Evolutionary conservation across 768 basidiomycete species (phyloP), one percentile per base, ranked within the genome.

Genomic region (Psilocybe cyanescens): DNA sequence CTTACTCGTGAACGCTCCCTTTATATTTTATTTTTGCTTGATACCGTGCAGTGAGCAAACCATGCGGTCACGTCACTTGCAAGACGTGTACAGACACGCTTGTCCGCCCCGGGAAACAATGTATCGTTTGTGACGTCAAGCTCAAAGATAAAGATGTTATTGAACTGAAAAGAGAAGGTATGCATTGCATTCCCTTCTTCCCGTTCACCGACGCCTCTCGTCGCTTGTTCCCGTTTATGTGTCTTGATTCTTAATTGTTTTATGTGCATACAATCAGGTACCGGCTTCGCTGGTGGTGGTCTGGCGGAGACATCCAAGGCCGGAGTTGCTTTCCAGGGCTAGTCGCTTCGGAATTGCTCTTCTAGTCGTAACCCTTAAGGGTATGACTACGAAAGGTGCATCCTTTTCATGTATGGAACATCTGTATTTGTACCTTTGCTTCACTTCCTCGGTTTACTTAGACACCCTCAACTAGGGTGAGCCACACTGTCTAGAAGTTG

Each of bases 201-300:
- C 33, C 33, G 7, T n/a, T 31, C 4, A 24, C 17, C n/a, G n/a
- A 44, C 14, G 37, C 37, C 7, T 39, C 37, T 39, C 14, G 37
- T 39, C 37, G 4, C n/a, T 12, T 16, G 41, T 9, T 12, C 4
- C 0, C 4, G 6, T 44, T 4, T 29, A 41, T 24, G 2, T 19
- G 49, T 64, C 53, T 52, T 17, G 59, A 39, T 29, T 56, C 8
- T 19, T 14, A 17, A 41, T 51, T 0, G 35, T 41, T n/a, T 49
- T 12, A 14, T 44, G 41, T 16, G 4, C 41, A 35, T 4, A 35
- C 11, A 35, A 33, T 6, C 45, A 94, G 92, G 94, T 28, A 98
- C 96, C 8, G 95, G 96, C 0, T 98, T 92, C 70, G 95, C 96
- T 7, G 91, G 92, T 56, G 95, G 96, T n/a, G 96, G 96, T 5